Evolutionary conservation across 2,329 filamentous ascomycete genomes (phyloP), one percentile per base, ranked within the genome.

Genomic region (Beauveria asiatica): DNA sequence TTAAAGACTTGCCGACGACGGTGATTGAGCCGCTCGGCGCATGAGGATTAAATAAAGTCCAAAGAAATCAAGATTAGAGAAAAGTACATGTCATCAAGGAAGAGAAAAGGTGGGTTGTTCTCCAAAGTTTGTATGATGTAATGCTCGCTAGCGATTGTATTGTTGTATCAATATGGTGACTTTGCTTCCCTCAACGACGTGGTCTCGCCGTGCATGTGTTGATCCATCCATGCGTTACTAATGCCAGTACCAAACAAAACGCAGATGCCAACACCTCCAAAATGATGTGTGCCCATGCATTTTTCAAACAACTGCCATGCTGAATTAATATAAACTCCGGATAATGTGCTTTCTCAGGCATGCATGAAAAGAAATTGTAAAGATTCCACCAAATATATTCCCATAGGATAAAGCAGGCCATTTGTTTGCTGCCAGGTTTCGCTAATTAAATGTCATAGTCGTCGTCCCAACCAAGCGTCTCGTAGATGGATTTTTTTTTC

Each of bases 1-100:
- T 92, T 59, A 80, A 83, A 62, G 87, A 93, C 63, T 70, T 94
- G 64, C 90, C 90, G 0, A 84, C 82, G 49, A 83, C 91, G 66
- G 73, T 90, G 57, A 79, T 87, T 17, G 73, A 77, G 61, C 69
- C 71, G 23, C 65, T 65, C 19, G 67, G 65, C 23, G 46, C 48
- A 37, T 57, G 41, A 42, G 61, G 39, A 44, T 46, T 56, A 55
- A 44, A 25, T 44, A 2, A 42, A 53, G 5, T 13, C 23, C 37
- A 46, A 54, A 53, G 21, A 52, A 52, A 39, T 25, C 17, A 56
- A 45, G 5, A 37, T 23, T 23, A 44, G 39, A 45, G 41, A 56
- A 10, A 30, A 10, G 5, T 2, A 41, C n/a, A 42, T n/a, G 16
- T 41, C 42, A 27, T 11, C n/a, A 45, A 45, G 19, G 10, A 45